phyloP scores from a whole-genome alignment of 352 stramenopile genomes.

The Globisporangium heterothallicum region DNA sequence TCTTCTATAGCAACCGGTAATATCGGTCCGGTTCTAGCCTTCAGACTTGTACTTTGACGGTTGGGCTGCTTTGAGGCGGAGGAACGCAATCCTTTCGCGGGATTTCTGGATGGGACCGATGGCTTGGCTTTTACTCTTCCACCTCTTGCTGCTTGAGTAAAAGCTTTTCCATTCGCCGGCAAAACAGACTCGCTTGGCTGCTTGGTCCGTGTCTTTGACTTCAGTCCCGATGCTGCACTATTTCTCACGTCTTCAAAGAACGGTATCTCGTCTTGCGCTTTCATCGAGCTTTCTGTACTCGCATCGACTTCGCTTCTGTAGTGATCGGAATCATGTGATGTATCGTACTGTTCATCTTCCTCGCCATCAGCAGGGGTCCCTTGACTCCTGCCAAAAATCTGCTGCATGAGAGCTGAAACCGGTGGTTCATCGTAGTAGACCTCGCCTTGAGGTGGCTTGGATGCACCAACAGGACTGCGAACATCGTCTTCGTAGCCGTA shows the following conservation, averaged over 20 bases:
- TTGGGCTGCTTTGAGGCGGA: background rate
- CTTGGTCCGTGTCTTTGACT: background rate
- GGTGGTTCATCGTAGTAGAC: slow-evolving; percentile 14
- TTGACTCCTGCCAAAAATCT: slow-evolving; percentile 32
- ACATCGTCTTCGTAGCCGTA: background rate
- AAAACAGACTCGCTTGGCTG: background rate
- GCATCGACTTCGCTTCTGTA: background rate
- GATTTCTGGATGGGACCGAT: background rate
- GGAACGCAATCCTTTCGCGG: background rate
- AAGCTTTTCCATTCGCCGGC: background rate
- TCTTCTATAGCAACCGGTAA: slow-evolving; percentile 75
- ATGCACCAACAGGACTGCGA: background rate
- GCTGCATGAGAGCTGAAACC: slow-evolving; percentile 51
- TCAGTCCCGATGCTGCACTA: background rate
- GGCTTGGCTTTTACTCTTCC: background rate
- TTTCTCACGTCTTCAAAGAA: background rate
- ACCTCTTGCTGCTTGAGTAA: slow-evolving; percentile 2
- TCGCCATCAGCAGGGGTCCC: background rate
- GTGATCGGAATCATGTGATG: slow-evolving; percentile 5
- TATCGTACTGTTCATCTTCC: slow-evolving; percentile 8
- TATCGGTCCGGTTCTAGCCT: slow-evolving; percentile 12
- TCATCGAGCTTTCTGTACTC: background rate
- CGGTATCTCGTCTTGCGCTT: background rate
- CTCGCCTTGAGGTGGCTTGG: background rate
- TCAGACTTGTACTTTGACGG: background rate